Evolutionary conservation across 2,329 filamentous ascomycete genomes (phyloP).

Genomic region (Cladophialophora immunda): DNA sequence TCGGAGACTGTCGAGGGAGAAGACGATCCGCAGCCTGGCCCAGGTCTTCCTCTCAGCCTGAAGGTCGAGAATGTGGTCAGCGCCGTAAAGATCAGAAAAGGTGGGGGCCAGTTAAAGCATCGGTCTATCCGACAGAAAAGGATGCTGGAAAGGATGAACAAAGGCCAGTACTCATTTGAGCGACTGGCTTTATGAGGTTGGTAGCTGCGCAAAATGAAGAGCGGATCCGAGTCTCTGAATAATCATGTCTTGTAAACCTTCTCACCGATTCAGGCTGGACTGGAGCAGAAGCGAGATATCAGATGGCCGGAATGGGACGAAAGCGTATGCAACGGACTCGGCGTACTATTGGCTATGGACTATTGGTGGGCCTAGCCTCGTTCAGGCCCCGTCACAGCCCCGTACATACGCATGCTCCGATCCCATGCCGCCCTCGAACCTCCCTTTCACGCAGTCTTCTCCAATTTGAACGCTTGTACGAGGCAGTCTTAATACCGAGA

Average conservation of each 20-base stretch:
- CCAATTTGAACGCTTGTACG: background rate
- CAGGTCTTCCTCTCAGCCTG: constrained; percentile 64
- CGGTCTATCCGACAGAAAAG: constrained; percentile 78
- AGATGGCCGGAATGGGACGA: constrained; percentile 4
- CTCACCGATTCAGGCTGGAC: constrained; percentile 3
- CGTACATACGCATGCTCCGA: constrained; percentile 11
- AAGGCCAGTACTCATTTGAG: constrained; percentile 85
- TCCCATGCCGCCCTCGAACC: constrained; percentile 6
- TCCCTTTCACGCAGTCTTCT: background rate
- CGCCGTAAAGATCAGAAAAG: constrained; percentile 64
- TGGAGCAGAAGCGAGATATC: constrained; percentile 25
- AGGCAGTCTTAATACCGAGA: background rate
- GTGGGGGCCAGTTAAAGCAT: constrained; percentile 73
- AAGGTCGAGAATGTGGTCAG: constrained; percentile 62
- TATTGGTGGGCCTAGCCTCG: constrained; percentile 20
- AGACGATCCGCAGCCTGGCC: constrained; percentile 23
- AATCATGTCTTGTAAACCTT: constrained; percentile 12
- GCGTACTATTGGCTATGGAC: constrained; percentile 14
- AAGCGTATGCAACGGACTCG: constrained; percentile 15
- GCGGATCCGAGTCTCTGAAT: constrained; percentile 12
- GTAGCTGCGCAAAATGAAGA: background rate
- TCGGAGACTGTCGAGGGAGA: constrained; percentile 33
- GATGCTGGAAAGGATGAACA: constrained; percentile 78
- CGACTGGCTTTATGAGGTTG: constrained; percentile 51
- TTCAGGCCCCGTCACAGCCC: constrained; percentile 15